These are phyloP conservation scores for Urtica urens DNA, from an alignment of 306 rosid species.

Conservation along the genomic window DNA sequence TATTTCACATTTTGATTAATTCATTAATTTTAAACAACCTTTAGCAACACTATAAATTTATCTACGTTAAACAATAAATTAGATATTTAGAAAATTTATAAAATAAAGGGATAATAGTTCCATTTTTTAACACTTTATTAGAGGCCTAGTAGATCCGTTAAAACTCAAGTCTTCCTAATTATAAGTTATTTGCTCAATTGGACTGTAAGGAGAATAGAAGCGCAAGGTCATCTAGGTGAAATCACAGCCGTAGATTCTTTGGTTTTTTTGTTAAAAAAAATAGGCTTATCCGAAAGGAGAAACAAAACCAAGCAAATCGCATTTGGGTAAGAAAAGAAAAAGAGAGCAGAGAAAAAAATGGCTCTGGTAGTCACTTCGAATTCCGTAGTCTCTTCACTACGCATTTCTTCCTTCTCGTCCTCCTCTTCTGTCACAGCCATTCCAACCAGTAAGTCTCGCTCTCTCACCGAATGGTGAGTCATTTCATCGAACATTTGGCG, in stretches of 20 bases:
- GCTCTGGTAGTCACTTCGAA: constrained; percentile 42
- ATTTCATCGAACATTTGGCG: constrained; percentile 4
- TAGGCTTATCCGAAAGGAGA: constrained; percentile 12
- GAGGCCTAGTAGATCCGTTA: too few species aligned
- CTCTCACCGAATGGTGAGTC: neutral
- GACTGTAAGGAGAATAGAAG: neutral
- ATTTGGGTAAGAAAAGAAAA: neutral
- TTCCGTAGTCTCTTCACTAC: constrained; percentile 30
- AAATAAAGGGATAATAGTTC: too few species aligned
- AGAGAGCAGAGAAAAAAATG: constrained; percentile 20
- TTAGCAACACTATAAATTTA: too few species aligned
- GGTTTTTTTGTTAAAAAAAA: too few species aligned
- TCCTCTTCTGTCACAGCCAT: constrained; percentile 9
- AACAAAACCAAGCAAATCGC: constrained; percentile 10
- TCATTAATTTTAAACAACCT: too few species aligned
- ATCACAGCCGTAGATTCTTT: neutral
- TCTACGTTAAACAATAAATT: too few species aligned
- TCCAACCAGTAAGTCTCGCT: constrained; percentile 25
- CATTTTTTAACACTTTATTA: too few species aligned
- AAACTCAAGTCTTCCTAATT: too few species aligned
- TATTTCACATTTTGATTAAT: too few species aligned
- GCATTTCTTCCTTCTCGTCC: constrained; percentile 13
- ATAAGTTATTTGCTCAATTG: neutral
- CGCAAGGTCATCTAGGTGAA: neutral
- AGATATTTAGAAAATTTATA: too few species aligned